A percentile compares a stretch with the other conserved stretches of the same genome.
Conservation (phyloP, 2,329 filamentous ascomycete species). For the Scedosporium minutisporum region DNA sequence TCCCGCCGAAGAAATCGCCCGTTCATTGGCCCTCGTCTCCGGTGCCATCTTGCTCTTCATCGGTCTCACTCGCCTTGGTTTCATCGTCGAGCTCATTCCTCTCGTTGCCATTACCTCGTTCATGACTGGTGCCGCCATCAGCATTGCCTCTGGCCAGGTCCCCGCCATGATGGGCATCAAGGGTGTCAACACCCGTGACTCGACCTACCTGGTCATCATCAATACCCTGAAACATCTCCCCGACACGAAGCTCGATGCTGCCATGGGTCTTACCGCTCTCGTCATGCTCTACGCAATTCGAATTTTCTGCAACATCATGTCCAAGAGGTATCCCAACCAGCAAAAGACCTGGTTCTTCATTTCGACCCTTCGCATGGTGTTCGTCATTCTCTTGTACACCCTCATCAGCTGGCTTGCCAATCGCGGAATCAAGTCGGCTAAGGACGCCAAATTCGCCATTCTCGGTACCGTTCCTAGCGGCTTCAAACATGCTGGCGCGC, state of each 20-base stretch:
- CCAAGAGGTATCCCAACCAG: slow-evolving; percentile 55
- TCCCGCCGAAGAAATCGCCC: slow-evolving; percentile 33
- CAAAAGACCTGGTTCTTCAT: slow-evolving; percentile 70
- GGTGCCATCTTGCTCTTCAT: slow-evolving; percentile 39
- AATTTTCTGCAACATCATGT: slow-evolving; percentile 49
- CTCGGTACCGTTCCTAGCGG: slow-evolving; percentile 54
- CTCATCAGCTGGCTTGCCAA: slow-evolving; percentile 67
- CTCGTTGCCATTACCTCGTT: slow-evolving; percentile 43
- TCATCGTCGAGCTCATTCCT: slow-evolving; percentile 45
- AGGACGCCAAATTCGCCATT: slow-evolving; percentile 52
- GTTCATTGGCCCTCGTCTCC: slow-evolving; percentile 36
- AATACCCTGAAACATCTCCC: slow-evolving; percentile 37
- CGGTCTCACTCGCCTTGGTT: slow-evolving; percentile 40
- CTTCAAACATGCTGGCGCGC: slow-evolving; percentile 70
- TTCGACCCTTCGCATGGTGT: slow-evolving; percentile 67
- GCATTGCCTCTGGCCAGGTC: slow-evolving; percentile 39
- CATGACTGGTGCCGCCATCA: slow-evolving; percentile 44
- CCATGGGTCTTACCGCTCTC: slow-evolving; percentile 62
- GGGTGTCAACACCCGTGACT: slow-evolving; percentile 37
- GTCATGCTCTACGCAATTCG: slow-evolving; percentile 60
- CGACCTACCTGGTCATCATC: slow-evolving; percentile 41
- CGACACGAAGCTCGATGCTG: slow-evolving; percentile 54
- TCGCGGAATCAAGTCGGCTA: slow-evolving; percentile 38
- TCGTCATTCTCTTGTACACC: slow-evolving; percentile 73
- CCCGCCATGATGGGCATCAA: slow-evolving; percentile 41